Evolutionary conservation across 2,329 filamentous ascomycete species (phyloP).

Genomic region (Colletotrichum cereale): DNA sequence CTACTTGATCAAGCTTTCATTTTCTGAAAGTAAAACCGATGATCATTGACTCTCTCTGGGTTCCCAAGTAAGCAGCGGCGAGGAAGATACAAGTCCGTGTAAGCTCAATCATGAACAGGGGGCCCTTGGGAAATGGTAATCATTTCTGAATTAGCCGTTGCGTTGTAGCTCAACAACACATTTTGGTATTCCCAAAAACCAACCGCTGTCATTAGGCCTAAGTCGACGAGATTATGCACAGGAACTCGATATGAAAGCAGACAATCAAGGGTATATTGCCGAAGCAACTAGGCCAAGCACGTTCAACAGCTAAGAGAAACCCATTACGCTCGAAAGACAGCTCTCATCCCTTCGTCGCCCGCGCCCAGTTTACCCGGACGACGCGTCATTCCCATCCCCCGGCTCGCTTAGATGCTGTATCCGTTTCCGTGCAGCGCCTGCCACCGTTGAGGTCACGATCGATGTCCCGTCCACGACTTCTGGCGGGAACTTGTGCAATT

Average conservation of each 20-base stretch:
- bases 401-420: conserved; percentile 14
- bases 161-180: neutral
- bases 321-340: neutral
- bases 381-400: neutral
- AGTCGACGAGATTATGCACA: neutral
- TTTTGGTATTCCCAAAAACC: neutral
- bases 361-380: conserved; percentile 8
- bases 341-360: neutral
- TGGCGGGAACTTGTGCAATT: conserved; percentile 4
- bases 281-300: neutral
- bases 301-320: neutral
- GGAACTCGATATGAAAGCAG: neutral
- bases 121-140: neutral
- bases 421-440: conserved; percentile 15
- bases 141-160: neutral
- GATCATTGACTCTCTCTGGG: neutral
- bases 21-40: too few relatives aligned
- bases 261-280: neutral
- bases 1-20: neutral
- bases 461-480: neutral
- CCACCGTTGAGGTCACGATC: neutral
- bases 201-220: neutral
- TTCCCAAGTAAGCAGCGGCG: neutral
- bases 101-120: neutral
- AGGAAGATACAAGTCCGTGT: neutral